A percentile compares a stretch with the other conserved stretches of the same genome.
phyloP scores from a whole-genome alignment of 352 stramenopile genomes.

The Phytophthora foliorum region DNA sequence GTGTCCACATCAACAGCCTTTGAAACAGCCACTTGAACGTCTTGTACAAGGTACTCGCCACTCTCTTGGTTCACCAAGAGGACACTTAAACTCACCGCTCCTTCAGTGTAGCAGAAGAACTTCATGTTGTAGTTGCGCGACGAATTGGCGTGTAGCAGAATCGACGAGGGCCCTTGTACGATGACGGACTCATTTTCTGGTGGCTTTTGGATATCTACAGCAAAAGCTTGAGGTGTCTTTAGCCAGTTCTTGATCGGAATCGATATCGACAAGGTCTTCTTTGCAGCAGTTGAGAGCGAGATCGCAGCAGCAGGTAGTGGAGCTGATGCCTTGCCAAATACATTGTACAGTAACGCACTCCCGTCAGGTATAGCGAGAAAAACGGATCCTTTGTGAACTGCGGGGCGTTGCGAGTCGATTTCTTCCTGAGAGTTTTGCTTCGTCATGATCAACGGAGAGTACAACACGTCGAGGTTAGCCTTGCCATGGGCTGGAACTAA shows the following conservation, averaged over 20 bases:
- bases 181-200: constrained; percentile 53
- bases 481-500: constrained; percentile 78
- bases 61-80: constrained; percentile 86
- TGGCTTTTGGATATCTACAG: constrained; percentile 71
- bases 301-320: constrained; percentile 57
- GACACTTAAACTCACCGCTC: constrained; percentile 56
- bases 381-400: constrained; percentile 80
- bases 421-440: constrained; percentile 32
- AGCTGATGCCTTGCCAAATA: constrained; percentile 77
- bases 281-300: constrained; percentile 71
- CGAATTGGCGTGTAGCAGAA: constrained; percentile 66
- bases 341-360: constrained; percentile 88
- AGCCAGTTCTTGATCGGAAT: constrained; percentile 92
- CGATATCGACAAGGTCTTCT: constrained; percentile 76
- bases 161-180: constrained; percentile 70
- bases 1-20: constrained; percentile 78
- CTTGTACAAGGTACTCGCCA: constrained; percentile 88
- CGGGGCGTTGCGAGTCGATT: constrained; percentile 42
- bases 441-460: constrained; percentile 91
- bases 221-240: constrained; percentile 79
- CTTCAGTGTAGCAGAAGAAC: constrained; percentile 92
- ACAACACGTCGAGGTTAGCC: constrained; percentile 74
- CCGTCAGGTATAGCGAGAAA: constrained; percentile 94
- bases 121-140: constrained; percentile 88
- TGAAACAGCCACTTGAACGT: constrained; percentile 66